Percentiles rank a stretch among this genome's conserved stretches.
These are phyloP conservation scores for Yarrowia osloensis DNA, from an alignment of 805 yeast genomes.

Conservation along the genomic window DNA sequence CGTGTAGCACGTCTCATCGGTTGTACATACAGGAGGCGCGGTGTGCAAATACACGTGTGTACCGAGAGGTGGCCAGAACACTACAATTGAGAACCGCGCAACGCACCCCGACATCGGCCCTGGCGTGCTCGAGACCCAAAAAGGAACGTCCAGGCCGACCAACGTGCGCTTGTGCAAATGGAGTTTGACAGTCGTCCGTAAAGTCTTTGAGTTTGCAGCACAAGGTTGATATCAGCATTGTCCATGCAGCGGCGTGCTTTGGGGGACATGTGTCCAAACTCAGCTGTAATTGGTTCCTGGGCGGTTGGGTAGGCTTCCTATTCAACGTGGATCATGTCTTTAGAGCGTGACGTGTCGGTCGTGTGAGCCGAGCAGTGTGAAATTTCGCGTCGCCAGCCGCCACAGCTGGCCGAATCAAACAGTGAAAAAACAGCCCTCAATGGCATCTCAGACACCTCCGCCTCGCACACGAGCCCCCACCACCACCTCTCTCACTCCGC, in stretches of 20 bases:
- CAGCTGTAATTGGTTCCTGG: conserved; percentile 29
- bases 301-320: conserved; percentile 5
- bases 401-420: background rate
- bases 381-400: background rate
- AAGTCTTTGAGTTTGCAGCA: background rate
- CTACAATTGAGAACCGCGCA: background rate
- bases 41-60: background rate
- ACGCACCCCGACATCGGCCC: background rate
- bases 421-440: background rate
- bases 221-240: conserved; percentile 28
- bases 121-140: background rate
- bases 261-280: conserved; percentile 23
- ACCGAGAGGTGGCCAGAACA: background rate
- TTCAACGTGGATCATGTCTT: conserved; percentile 21
- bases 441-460: background rate
- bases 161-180: conserved; percentile 8
- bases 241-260: conserved; percentile 9
- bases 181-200: background rate
- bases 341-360: conserved; percentile 30
- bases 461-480: too few relatives aligned
- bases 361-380: conserved; percentile 14
- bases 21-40: background rate
- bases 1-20: background rate
- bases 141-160: background rate
- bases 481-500: background rate